phyloP scores from a whole-genome alignment of 306 rosid species.

The Hippophae rhamnoides region DNA sequence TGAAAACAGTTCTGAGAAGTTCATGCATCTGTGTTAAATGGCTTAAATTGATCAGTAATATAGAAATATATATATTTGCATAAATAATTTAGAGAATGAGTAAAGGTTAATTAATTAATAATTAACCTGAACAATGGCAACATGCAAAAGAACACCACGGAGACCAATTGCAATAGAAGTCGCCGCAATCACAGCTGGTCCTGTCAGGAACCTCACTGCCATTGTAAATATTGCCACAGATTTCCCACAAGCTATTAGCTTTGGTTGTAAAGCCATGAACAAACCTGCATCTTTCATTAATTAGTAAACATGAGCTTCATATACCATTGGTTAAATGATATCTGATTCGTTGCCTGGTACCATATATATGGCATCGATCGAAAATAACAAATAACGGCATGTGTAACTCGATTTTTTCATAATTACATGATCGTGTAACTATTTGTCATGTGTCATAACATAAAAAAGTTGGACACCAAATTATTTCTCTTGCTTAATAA shows the following conservation, averaged over 20 bases:
- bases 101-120: background rate
- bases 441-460: background rate
- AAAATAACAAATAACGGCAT: too few relatives aligned
- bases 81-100: background rate
- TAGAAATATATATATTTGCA: background rate
- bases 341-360: too few relatives aligned
- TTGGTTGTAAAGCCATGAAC: constrained; percentile 91
- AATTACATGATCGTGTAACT: background rate
- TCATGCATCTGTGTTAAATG: background rate
- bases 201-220: constrained; percentile 87
- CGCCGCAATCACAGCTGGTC: constrained; percentile 88
- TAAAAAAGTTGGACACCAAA: too few relatives aligned
- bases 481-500: too few relatives aligned
- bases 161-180: constrained; percentile 63
- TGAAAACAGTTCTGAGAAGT: too few relatives aligned
- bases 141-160: constrained; percentile 77
- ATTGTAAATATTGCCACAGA: constrained; percentile 79
- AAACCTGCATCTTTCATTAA: constrained; percentile 31
- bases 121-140: constrained; percentile 73
- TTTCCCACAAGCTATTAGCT: constrained; percentile 84
- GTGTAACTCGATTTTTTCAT: background rate
- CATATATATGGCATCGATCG: too few relatives aligned
- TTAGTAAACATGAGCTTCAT: background rate
- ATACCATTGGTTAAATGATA: too few relatives aligned
- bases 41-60: background rate